Evolutionary conservation across 202 grass and related monocot species (phyloP).

Genomic region (Carex sylvatica): DNA sequence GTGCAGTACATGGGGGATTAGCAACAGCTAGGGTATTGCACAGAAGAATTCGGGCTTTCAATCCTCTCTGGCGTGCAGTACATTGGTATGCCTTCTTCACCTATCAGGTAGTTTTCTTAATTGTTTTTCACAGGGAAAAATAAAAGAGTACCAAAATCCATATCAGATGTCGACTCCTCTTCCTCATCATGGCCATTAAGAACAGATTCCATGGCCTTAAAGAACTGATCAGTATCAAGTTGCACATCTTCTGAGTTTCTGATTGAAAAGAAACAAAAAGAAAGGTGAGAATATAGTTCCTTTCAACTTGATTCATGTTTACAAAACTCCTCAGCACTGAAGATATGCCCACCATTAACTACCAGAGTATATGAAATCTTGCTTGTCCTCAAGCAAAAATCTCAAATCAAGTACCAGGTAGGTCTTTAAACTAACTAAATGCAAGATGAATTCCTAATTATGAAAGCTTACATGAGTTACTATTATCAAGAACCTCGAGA

Average conservation of each 20-base stretch:
- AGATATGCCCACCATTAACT: too few species aligned
- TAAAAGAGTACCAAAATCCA: constrained; percentile 53
- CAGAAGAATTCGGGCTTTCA: too few species aligned
- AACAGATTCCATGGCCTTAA: constrained; percentile 79
- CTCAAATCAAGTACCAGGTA: too few species aligned
- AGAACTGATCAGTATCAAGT: constrained; percentile 83
- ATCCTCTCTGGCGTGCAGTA: too few species aligned
- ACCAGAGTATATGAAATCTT: too few species aligned
- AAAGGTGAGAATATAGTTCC: neutral
- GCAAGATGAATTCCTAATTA: too few species aligned
- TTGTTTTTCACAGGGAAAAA: neutral
- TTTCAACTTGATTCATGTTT: neutral
- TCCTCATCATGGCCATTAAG: constrained; percentile 36
- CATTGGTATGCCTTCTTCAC: neutral
- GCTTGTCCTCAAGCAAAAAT: too few species aligned
- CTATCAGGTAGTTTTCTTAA: neutral
- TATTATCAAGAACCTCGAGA: too few species aligned
- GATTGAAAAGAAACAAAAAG: constrained; percentile 31
- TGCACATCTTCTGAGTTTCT: constrained; percentile 67
- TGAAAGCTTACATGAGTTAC: too few species aligned
- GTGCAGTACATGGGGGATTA: too few species aligned
- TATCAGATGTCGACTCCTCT: constrained; percentile 58
- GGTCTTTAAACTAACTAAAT: too few species aligned
- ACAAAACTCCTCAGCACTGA: neutral
- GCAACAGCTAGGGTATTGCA: too few species aligned